These are phyloP conservation scores for Ascodesmis nigricans DNA, from an alignment of 495 filamentous ascomycete genomes.

Conservation along the genomic window DNA sequence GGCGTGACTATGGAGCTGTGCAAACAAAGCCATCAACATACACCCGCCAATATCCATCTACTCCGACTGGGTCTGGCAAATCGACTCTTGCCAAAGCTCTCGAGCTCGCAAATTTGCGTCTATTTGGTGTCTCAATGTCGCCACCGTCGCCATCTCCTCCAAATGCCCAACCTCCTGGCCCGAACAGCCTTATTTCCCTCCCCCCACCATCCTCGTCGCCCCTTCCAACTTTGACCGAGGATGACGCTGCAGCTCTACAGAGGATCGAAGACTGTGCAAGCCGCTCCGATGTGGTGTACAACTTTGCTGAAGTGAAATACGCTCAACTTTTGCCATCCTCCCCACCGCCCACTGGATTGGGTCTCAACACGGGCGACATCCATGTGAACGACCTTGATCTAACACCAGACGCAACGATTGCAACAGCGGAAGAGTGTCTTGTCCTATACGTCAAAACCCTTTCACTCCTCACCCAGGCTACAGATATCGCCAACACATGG, in stretches of 20 bases:
- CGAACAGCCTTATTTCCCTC: slow-evolving; percentile 20
- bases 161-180: slow-evolving; percentile 11
- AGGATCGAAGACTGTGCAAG: slow-evolving; percentile 77
- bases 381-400: slow-evolving; percentile 35
- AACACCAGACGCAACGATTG: slow-evolving; percentile 65
- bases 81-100: slow-evolving; percentile 87
- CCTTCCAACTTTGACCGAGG: slow-evolving; percentile 44
- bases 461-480: slow-evolving; percentile 71
- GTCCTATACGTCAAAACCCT: slow-evolving; percentile 92
- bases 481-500: slow-evolving; percentile 88
- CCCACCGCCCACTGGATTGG: slow-evolving; percentile 32
- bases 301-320: slow-evolving; percentile 95
- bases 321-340: slow-evolving; percentile 78
- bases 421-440: slow-evolving; percentile 78
- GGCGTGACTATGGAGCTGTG: slow-evolving; percentile 43
- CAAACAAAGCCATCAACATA: slow-evolving; percentile 42
- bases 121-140: slow-evolving; percentile 35
- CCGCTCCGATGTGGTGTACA: slow-evolving; percentile 82
- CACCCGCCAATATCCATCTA: slow-evolving; percentile 48
- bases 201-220: too few relatives aligned
- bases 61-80: slow-evolving; percentile 28
- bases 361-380: slow-evolving; percentile 17
- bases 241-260: slow-evolving; percentile 57
- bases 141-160: slow-evolving; percentile 18
- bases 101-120: slow-evolving; percentile 70